Percentiles rank a stretch among this genome's conserved stretches.
phyloP scores from a whole-genome alignment of 1,284 basidiomycete species.

The Pisolithus thermaeus region DNA sequence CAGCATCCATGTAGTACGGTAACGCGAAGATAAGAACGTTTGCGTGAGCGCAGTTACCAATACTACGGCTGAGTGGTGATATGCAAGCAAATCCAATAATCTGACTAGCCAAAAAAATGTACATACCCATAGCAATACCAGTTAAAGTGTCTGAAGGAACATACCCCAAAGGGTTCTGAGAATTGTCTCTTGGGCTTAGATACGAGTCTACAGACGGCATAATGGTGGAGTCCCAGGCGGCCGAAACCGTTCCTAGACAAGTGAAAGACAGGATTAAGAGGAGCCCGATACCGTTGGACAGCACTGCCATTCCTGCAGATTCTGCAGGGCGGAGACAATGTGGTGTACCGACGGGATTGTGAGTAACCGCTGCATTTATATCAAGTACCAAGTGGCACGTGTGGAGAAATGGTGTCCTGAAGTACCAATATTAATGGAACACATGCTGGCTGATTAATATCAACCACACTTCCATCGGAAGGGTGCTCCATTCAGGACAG shows the following conservation, averaged over 20 bases:
- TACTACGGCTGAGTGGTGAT: conserved; percentile 25
- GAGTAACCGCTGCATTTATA: too few species aligned
- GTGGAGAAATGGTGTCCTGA: too few species aligned
- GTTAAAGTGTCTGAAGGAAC: conserved; percentile 56
- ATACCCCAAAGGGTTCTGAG: conserved; percentile 53
- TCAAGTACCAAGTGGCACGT: too few species aligned
- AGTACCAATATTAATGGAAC: too few species aligned
- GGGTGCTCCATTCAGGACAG: too few species aligned
- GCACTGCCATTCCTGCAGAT: not conserved
- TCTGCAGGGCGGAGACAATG: not conserved
- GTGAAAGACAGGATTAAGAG: not conserved
- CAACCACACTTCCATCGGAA: too few species aligned
- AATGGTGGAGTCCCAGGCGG: not conserved
- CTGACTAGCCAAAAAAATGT: not conserved
- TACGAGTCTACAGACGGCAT: conserved; percentile 31
- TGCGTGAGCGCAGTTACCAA: conserved; percentile 48
- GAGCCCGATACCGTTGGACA: too few species aligned
- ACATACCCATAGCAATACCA: conserved; percentile 46
- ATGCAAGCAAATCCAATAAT: not conserved
- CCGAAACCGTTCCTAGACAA: not conserved
- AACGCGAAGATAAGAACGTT: conserved; percentile 40
- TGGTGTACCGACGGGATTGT: too few species aligned
- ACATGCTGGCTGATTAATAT: too few species aligned
- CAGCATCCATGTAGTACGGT: conserved; percentile 57
- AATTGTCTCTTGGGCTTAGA: conserved; percentile 48